Conservation (phyloP, 495 filamentous ascomycete genomes). For the Schizothecium vesticola region DNA sequence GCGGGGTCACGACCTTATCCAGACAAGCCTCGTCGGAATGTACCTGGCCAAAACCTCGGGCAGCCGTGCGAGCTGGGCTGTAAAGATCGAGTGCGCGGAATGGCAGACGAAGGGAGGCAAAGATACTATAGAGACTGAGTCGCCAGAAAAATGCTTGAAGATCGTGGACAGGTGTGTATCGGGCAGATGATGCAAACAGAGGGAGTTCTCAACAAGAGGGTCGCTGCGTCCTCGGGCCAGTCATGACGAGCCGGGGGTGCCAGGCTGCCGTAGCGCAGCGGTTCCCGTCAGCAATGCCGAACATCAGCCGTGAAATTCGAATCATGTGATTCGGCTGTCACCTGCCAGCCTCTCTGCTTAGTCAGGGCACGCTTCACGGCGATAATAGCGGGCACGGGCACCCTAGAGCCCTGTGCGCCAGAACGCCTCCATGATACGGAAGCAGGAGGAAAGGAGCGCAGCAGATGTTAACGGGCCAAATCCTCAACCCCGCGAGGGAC, state of each 20-base stretch:
- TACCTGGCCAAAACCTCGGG: not conserved
- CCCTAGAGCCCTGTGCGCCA: not conserved
- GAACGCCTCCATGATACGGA: not conserved
- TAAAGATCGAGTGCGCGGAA: not conserved
- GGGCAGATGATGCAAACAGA: constrained; percentile 23
- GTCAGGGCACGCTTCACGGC: not conserved
- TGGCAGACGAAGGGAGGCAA: not conserved
- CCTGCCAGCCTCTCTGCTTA: not conserved
- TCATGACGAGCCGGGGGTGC: constrained; percentile 5
- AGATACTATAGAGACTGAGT: constrained; percentile 1
- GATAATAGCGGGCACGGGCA: not conserved
- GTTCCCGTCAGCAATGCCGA: constrained; percentile 4
- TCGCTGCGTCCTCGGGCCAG: not conserved
- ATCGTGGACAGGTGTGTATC: constrained; percentile 22
- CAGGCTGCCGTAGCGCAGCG: constrained; percentile 1
- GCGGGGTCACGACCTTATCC: constrained; percentile 24
- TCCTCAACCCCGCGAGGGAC: not conserved
- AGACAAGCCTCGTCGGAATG: constrained; percentile 10
- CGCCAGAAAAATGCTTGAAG: constrained; percentile 5
- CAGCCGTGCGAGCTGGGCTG: not conserved
- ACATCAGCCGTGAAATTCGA: constrained; percentile 10
- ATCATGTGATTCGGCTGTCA: constrained; percentile 21
- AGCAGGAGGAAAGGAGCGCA: not conserved
- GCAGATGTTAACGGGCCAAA: not conserved
- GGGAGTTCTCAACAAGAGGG: constrained; percentile 5